Evolutionary conservation across 2,329 filamentous ascomycete species (phyloP).

Genomic region (Neonectria magnoliae): DNA sequence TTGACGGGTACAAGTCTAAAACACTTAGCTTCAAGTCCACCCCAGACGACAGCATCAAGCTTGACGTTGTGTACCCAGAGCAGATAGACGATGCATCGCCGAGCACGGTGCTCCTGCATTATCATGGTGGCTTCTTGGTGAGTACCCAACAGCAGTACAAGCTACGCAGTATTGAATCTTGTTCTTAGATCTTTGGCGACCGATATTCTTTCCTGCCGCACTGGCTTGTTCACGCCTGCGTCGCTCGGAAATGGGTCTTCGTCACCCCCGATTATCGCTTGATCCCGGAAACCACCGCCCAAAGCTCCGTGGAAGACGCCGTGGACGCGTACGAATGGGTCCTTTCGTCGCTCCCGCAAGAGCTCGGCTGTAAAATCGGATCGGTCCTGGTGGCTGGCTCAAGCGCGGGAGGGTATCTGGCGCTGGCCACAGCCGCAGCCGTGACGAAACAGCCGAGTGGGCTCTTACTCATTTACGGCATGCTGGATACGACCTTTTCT

Average conservation of each 20-base stretch:
- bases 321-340: constrained; percentile 37
- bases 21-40: constrained; percentile 30
- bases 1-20: constrained; percentile 27
- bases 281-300: constrained; percentile 34
- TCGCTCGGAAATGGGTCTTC: constrained; percentile 37
- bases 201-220: constrained; percentile 34
- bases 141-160: constrained; percentile 7
- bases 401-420: constrained; percentile 35
- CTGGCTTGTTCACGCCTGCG: constrained; percentile 33
- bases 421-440: constrained; percentile 23
- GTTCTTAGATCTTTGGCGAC: constrained; percentile 32
- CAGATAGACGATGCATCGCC: constrained; percentile 2
- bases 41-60: constrained; percentile 21
- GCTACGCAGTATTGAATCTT: neutral
- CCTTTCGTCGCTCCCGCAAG: constrained; percentile 6
- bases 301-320: constrained; percentile 28
- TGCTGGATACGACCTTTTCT: constrained; percentile 24
- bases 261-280: constrained; percentile 38
- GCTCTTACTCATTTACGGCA: constrained; percentile 31
- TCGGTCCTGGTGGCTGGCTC: constrained; percentile 32
- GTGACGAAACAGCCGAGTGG: constrained; percentile 21
- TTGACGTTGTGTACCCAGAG: constrained; percentile 33
- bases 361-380: constrained; percentile 21
- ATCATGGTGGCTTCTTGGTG: constrained; percentile 35
- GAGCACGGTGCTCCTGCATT: constrained; percentile 33